Evolutionary conservation across 805 yeast species (phyloP), one percentile per base, ranked within the genome.

Genomic region (Suhomyces faveliae): DNA sequence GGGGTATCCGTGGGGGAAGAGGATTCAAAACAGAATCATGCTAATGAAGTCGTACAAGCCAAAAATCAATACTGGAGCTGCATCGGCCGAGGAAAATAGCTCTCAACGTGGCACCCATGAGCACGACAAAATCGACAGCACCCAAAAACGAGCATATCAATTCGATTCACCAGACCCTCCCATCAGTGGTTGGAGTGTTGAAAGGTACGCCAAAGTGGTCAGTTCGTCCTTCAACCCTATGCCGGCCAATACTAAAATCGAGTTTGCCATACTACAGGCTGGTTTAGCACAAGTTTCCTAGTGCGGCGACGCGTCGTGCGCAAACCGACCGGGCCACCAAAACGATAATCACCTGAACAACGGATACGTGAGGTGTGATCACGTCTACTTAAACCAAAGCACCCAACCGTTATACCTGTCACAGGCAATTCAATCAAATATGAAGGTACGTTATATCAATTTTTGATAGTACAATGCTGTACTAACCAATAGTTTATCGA

Each of bases 401-500:
- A 7, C n/a, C 5, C 29, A 6, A 27, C 30, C 30, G n/a, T 15
- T 9, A n/a, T n/a, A n/a, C n/a, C n/a, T n/a, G n/a, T n/a, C n/a
- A n/a, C n/a, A n/a, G 7, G 12, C 15, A 20, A 15, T 33, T 17
- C 12, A 33, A 33, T 33, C 37, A 37, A 35, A 9, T 12, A 54
- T 55, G 58, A 55, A 55, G 57, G 58, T 55, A 51, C 27, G 58
- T 49, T 11, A n/a, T 37, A 20, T 1, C n/a, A 24, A 7, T 9
- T 15, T 20, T 30, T 35, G 33, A 40, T 29, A 11, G 35, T 12
- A 20, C 24, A 20, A 37, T 37, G 9, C n/a, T 21, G 17, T n/a
- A 17, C 37, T 33, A 33, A 33, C 37, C 19, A 17, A 15, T 12
- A 90, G 92, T 94, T 89, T 68, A 85, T 94, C 50, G 98, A 94